Conservation (phyloP, 768 basidiomycete genomes). For the Rhodotorula graminis region DNA sequence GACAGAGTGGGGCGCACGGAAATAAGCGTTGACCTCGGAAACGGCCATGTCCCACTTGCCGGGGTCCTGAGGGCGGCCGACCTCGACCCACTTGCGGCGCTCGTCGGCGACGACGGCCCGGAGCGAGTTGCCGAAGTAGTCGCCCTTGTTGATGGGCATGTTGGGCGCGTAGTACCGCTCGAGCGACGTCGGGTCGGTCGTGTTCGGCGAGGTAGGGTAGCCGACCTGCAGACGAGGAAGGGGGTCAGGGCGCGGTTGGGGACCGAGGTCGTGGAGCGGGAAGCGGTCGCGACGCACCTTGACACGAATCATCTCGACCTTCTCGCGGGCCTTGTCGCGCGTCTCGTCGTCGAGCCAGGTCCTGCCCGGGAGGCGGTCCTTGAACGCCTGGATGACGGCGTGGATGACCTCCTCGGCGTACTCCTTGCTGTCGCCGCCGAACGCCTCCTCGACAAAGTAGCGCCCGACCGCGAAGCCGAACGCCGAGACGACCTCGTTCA, state of each 20-base stretch:
- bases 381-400: conserved; percentile 74
- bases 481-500: conserved; percentile 62
- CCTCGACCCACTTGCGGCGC: conserved; percentile 65
- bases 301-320: conserved; percentile 51
- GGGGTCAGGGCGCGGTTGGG: no score
- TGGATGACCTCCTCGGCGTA: conserved; percentile 79
- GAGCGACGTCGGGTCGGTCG: conserved; percentile 63
- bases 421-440: conserved; percentile 65
- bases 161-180: conserved; percentile 62
- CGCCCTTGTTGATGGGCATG: conserved; percentile 61
- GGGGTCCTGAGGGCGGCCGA: conserved; percentile 66
- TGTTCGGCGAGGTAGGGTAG: conserved; percentile 82
- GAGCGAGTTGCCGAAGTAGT: conserved; percentile 81
- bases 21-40: conserved; percentile 81
- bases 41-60: conserved; percentile 85
- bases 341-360: conserved; percentile 90
- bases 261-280: no score
- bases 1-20: conserved; percentile 57
- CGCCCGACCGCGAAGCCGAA: conserved; percentile 87
- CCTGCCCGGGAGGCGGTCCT: conserved; percentile 64
- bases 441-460: conserved; percentile 77
- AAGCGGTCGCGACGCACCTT: conserved; percentile 6
- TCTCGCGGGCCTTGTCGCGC: conserved; percentile 72
- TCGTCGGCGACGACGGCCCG: conserved; percentile 60
- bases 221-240: conserved; percentile 69